Percentiles rank a stretch among this genome's conserved stretches.
These are phyloP conservation scores for Stephania japonica DNA, from an alignment of 164 flowering plant genomes.

Conservation along the genomic window DNA sequence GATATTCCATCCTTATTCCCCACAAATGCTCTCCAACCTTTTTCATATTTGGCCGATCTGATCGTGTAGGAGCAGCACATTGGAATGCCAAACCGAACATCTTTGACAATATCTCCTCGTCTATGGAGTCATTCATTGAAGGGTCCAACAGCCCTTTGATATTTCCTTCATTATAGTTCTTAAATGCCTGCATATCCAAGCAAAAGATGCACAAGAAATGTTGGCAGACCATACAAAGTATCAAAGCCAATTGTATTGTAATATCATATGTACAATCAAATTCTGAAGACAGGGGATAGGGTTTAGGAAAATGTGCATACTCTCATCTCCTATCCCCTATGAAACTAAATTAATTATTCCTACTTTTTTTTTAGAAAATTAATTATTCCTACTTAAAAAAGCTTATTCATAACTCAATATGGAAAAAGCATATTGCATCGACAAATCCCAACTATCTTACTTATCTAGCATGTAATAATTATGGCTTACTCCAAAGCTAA, in stretches of 20 bases:
- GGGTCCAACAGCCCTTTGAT: slow-evolving; percentile 57
- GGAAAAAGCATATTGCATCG: not conserved
- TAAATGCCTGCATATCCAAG: slow-evolving; percentile 56
- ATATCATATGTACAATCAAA: too few species aligned
- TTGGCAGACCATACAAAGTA: not conserved
- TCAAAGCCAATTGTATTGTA: too few species aligned
- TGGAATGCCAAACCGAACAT: slow-evolving; percentile 71
- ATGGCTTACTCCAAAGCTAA: too few species aligned
- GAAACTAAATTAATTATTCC: too few species aligned
- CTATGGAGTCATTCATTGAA: slow-evolving; percentile 49
- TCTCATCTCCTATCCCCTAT: too few species aligned
- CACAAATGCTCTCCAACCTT: slow-evolving; percentile 77
- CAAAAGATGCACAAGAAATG: not conserved
- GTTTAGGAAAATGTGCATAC: too few species aligned
- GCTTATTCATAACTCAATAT: not conserved
- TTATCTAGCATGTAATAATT: too few species aligned
- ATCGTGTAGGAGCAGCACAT: slow-evolving; percentile 77
- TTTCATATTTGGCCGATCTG: slow-evolving; percentile 87
- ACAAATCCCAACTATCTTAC: too few species aligned
- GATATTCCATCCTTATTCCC: slow-evolving; percentile 74
- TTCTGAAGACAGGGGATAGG: too few species aligned
- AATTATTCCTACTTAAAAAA: too few species aligned
- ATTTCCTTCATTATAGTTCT: slow-evolving; percentile 48
- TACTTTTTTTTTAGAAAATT: too few species aligned
- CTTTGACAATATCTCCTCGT: slow-evolving; percentile 34